Evolutionary conservation across 352 stramenopile genomes (phyloP), one percentile per base, ranked within the genome.

Genomic region (Pythium brachiatum): DNA sequence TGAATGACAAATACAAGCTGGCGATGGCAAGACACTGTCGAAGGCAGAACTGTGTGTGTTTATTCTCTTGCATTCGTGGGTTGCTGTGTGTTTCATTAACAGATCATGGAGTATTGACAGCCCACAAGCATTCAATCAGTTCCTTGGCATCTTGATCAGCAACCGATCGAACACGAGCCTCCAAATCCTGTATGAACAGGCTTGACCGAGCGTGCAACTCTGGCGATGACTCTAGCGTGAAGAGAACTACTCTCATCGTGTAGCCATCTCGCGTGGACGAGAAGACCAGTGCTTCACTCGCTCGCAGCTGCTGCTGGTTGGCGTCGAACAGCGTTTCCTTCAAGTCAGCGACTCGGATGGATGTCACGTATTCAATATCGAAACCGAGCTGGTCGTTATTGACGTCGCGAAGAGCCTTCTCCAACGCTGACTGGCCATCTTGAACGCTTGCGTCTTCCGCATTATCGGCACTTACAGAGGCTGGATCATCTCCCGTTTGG

Each of bases 1-100:
- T 60, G 69, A 89, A 88, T 83, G 82, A 76, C 69, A 83, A 89
- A 89, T 87, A 89, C 51, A 72, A 72, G 52, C 63, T 70, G 63
- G 63, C 61, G 60, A 59, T 62, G 59, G 57, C 53, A 60, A 57
- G 58, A 52, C 32, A 60, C 59, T 68, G 62, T 68, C 54, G 43
- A 57, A 55, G 58, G 62, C 62, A 68, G 53, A 58, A 68, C 27
- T 59, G 7, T 47, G 31, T 36, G 31, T 34, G 5, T 50, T 46
- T 23, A 21, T 20, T 21, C 50, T 25, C 20, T 36, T 54, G 13
- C 18, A 48, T 39, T 31, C 20, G 25, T 58, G 20, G 60, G 25
- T 48, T 26, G 31, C 1, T 21, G 5, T 29, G 34, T 55, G 25
- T 62, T 32, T 47, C n/a, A 21, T n/a, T 26, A 21, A 18, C 15